Evolutionary conservation across 345 rosid genomes (phyloP).

Genomic region (Cardamine resedifolia): DNA sequence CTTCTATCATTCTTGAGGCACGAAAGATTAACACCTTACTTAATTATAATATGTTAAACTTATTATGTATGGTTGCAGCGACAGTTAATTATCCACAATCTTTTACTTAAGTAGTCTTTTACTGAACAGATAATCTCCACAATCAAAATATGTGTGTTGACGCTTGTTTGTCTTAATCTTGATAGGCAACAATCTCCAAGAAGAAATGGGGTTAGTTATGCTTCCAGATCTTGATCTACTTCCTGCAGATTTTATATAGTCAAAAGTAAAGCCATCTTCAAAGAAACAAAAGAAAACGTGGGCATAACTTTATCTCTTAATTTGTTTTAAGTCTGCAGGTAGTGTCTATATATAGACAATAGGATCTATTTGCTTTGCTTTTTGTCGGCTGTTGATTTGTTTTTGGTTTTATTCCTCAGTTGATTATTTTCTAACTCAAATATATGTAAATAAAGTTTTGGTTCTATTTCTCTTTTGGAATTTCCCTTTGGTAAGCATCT

Average conservation of each 20-base stretch:
- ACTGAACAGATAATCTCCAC: not conserved
- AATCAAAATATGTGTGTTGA: not conserved
- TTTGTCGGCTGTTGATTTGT: not conserved
- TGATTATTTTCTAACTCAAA: constrained; percentile 1
- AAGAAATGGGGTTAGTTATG: not conserved
- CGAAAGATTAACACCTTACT: no score
- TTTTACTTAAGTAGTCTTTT: not conserved
- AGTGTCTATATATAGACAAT: not conserved
- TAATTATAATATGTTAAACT: no score
- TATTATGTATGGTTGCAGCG: not conserved
- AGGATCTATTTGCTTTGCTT: not conserved
- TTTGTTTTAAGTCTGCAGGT: not conserved
- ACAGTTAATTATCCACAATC: not conserved
- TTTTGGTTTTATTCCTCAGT: not conserved
- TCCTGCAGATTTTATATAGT: constrained; percentile 35
- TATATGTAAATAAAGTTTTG: no score
- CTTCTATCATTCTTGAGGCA: no score
- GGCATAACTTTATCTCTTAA: not conserved
- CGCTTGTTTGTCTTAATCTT: not conserved
- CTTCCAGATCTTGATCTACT: constrained; percentile 37
- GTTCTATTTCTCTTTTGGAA: no score
- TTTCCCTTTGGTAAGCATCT: no score
- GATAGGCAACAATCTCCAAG: not conserved
- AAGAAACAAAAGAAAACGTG: not conserved
- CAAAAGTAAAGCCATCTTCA: constrained; percentile 1